Conservation (phyloP, 805 yeast species). For the Kluyveromyces siamensis region DNA sequence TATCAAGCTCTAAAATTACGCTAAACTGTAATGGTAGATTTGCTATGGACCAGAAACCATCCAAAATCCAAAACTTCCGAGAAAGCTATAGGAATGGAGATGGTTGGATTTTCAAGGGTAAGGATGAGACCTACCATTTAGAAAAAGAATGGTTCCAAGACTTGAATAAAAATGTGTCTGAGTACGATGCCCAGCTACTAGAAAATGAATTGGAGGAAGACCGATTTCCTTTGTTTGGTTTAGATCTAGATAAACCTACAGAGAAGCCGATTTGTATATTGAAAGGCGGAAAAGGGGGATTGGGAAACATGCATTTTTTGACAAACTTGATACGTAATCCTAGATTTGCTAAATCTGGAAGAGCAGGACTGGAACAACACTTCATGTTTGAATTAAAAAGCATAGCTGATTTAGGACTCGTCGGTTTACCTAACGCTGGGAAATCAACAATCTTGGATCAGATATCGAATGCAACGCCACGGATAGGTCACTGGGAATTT, state of each 20-base stretch:
- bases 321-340: conserved; percentile 84
- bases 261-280: conserved; percentile 60
- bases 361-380: conserved; percentile 53
- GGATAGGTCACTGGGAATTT: conserved; percentile 95
- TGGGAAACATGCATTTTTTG: conserved; percentile 93
- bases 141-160: conserved; percentile 57
- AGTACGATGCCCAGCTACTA: conserved; percentile 51
- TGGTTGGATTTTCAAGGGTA: conserved; percentile 86
- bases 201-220: conserved; percentile 55
- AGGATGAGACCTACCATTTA: conserved; percentile 59
- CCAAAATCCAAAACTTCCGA: conserved; percentile 52
- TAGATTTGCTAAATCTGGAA: conserved; percentile 73
- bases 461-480: conserved; percentile 80
- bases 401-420: conserved; percentile 87
- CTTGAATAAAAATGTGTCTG: conserved; percentile 53
- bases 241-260: conserved; percentile 58
- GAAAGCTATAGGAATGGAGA: conserved; percentile 56
- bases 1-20: conserved; percentile 14
- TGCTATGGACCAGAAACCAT: conserved; percentile 28
- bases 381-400: conserved; percentile 79
- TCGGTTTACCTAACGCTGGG: conserved; percentile 96
- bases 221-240: conserved; percentile 70
- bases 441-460: conserved; percentile 83
- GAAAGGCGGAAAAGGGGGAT: conserved; percentile 87
- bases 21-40: conserved; percentile 30